A percentile compares a stretch with the other conserved stretches of the same genome.
Conservation (phyloP, 1,284 basidiomycete species). For the Malassezia furfur region DNA sequence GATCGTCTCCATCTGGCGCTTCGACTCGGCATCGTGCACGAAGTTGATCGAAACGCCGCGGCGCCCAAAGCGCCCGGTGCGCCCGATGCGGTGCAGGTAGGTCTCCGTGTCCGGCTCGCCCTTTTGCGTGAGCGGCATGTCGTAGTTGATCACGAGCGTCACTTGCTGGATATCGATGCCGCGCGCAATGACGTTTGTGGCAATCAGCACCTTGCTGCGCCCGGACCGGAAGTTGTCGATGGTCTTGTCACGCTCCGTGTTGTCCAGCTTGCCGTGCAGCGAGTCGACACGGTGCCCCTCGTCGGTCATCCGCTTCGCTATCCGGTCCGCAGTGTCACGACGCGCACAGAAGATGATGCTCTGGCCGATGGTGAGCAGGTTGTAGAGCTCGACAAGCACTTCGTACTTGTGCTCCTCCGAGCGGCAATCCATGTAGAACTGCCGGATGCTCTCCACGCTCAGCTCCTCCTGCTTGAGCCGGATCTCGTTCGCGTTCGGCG, state of each 20-base stretch:
- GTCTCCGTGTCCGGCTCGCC: conserved; percentile 80
- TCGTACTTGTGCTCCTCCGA: conserved; percentile 90
- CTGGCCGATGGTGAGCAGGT: conserved; percentile 84
- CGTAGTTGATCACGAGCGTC: conserved; percentile 73
- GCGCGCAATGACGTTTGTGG: conserved; percentile 94
- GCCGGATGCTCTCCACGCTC: conserved; percentile 85
- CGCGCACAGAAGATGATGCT: conserved; percentile 81
- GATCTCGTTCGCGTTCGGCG: conserved; percentile 90
- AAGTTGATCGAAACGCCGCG: conserved; percentile 48
- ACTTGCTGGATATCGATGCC: conserved; percentile 99
- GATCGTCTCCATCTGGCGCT: conserved; percentile 42
- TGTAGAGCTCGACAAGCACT: conserved; percentile 81
- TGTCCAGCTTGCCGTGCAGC: conserved; percentile 86
- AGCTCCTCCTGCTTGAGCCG: conserved; percentile 89
- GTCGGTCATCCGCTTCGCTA: conserved; percentile 75
- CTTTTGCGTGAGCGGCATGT: conserved; percentile 62
- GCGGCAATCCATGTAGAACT: conserved; percentile 83
- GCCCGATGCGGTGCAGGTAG: conserved; percentile 91
- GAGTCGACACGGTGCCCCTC: conserved; percentile 96
- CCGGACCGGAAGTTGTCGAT: conserved; percentile 95
- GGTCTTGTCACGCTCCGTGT: conserved; percentile 74
- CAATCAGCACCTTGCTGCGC: conserved; percentile 92
- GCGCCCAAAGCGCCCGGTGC: conserved; percentile 46
- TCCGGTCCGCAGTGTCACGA: conserved; percentile 83
- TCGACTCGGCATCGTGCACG: conserved; percentile 42